Evolutionary conservation across 1,284 basidiomycete genomes (phyloP).

Genomic region (Salmacisia buchloeana): DNA sequence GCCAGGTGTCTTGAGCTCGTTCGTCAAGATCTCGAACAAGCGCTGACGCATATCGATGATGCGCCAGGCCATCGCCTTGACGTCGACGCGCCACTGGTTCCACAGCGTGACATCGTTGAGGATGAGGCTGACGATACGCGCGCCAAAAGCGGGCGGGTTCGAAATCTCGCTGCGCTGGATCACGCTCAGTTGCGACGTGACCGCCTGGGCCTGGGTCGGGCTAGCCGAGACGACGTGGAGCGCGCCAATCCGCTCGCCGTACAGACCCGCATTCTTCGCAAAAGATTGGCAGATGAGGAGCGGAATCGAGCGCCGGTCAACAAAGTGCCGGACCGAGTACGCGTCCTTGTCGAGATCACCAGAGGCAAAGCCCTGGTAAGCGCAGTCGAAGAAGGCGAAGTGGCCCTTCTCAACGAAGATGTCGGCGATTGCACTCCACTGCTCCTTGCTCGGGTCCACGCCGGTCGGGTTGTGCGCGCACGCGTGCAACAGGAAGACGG

Average conservation of each 20-base stretch:
- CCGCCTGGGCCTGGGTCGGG: slow-evolving; percentile 29
- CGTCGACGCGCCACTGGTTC: slow-evolving; percentile 81
- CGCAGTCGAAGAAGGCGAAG: slow-evolving; percentile 89
- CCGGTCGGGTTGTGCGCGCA: slow-evolving; percentile 94
- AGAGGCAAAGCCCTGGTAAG: slow-evolving; percentile 87
- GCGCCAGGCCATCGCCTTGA: slow-evolving; percentile 82
- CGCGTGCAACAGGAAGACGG: slow-evolving; percentile 82
- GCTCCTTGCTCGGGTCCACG: slow-evolving; percentile 80
- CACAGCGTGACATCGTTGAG: slow-evolving; percentile 65
- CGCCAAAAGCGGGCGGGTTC: slow-evolving; percentile 84
- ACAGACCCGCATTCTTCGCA: slow-evolving; percentile 92
- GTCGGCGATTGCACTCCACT: slow-evolving; percentile 78
- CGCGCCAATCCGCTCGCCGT: slow-evolving; percentile 67
- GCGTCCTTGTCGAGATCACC: slow-evolving; percentile 84
- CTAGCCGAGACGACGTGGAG: slow-evolving; percentile 51
- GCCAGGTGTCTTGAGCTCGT: slow-evolving; percentile 76
- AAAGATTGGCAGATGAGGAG: slow-evolving; percentile 90
- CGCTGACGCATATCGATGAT: slow-evolving; percentile 84
- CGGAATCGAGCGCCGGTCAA: slow-evolving; percentile 60
- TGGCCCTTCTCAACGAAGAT: slow-evolving; percentile 71
- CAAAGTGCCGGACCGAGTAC: slow-evolving; percentile 88
- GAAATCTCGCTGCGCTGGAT: slow-evolving; percentile 86
- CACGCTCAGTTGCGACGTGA: slow-evolving; percentile 66
- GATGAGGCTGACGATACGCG: slow-evolving; percentile 64
- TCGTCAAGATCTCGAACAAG: slow-evolving; percentile 69